These are phyloP conservation scores for Solanum megistacrolobum DNA, from an alignment of 257 asterid species.

Conservation along the genomic window DNA sequence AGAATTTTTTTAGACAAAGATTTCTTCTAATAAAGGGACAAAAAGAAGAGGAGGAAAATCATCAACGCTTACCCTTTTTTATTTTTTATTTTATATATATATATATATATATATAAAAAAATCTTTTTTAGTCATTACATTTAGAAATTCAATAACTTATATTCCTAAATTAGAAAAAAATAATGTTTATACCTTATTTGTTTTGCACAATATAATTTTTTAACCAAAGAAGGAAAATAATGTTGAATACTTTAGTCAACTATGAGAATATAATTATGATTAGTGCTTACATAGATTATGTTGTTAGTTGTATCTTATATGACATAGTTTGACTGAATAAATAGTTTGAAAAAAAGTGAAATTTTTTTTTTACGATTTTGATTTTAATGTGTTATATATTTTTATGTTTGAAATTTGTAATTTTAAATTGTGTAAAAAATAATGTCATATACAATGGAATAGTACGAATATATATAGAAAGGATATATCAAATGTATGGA, in stretches of 20 bases:
- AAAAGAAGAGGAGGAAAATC: neutral
- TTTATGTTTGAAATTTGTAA: neutral
- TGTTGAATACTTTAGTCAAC: neutral
- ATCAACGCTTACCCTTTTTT: neutral
- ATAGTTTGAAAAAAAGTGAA: neutral
- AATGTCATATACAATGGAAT: neutral
- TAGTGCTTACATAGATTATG: neutral
- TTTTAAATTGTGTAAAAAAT: neutral
- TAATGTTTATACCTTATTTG: neutral
- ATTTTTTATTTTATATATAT: too few species aligned
- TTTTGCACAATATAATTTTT: neutral
- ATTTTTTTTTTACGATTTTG: too few species aligned
- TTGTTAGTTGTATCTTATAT: neutral
- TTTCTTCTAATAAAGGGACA: neutral
- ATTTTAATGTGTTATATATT: neutral
- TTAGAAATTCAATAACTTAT: neutral
- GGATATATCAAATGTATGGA: neutral
- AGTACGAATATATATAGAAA: neutral
- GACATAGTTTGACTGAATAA: neutral
- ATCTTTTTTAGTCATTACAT: neutral
- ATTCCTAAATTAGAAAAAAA: too few species aligned
- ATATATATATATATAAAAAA: too few species aligned
- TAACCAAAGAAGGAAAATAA: neutral
- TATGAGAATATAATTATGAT: neutral
- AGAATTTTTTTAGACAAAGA: neutral